Evolutionary conservation across 169 alveolate species (phyloP).

Genomic region (Miamiensis avidus): DNA sequence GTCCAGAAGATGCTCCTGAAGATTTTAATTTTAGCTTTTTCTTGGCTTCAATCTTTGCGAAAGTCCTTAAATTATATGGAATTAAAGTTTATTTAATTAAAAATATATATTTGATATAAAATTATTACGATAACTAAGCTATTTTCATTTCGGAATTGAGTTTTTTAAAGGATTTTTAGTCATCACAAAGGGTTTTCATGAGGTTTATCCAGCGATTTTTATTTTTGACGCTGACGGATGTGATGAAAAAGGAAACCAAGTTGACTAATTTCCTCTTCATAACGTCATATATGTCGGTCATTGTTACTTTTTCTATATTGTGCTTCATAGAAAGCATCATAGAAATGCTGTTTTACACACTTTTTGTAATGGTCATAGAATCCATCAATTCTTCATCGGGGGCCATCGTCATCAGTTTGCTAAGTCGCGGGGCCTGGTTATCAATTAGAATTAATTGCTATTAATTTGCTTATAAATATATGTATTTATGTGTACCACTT

Average conservation of each 20-base stretch:
- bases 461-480: too few relatives aligned
- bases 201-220: conserved; percentile 11
- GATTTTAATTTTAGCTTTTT: background rate
- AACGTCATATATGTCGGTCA: conserved; percentile 7
- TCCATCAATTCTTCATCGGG: conserved; percentile 14
- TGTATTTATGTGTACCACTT: too few relatives aligned
- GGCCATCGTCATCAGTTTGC: conserved; percentile 2
- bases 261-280: conserved; percentile 2
- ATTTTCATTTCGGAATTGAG: conserved; percentile 14
- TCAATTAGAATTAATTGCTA: too few relatives aligned
- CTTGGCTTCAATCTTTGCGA: conserved; percentile 2
- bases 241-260: background rate
- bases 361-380: background rate
- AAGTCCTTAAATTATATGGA: conserved; percentile 12
- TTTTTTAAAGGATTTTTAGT: background rate
- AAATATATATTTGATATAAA: too few relatives aligned
- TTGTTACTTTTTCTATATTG: background rate
- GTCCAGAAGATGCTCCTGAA: background rate
- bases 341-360: background rate
- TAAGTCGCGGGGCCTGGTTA: background rate
- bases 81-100: too few relatives aligned
- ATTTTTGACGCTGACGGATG: background rate
- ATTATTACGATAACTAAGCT: conserved; percentile 7
- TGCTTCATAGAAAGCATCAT: conserved; percentile 15
- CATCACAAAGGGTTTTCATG: background rate